These are phyloP conservation scores for Phylloporus arenicola DNA, from an alignment of 768 basidiomycete genomes.

Conservation along the genomic window DNA sequence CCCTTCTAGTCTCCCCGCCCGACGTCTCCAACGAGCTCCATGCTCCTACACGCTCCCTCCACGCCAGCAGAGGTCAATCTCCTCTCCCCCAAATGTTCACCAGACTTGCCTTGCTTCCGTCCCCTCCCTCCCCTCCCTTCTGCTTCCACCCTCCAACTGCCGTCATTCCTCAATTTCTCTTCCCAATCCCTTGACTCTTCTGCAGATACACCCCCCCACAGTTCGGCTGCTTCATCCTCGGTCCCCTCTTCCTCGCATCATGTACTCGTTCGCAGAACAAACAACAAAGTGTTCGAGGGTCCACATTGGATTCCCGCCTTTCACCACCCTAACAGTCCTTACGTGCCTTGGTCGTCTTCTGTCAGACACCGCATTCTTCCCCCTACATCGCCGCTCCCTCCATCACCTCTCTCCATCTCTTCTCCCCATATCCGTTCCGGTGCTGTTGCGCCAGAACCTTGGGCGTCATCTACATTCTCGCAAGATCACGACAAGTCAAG, in stretches of 20 bases:
- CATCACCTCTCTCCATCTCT: constrained; percentile 33
- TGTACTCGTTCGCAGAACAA: constrained; percentile 10
- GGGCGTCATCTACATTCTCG: constrained; percentile 22
- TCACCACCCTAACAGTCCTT: constrained; percentile 51
- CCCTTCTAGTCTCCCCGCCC: constrained; percentile 9
- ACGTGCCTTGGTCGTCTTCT: constrained; percentile 44
- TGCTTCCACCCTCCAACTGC: constrained; percentile 35
- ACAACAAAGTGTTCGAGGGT: constrained; percentile 24
- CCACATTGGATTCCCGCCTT: constrained; percentile 35
- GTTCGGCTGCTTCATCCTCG: constrained; percentile 9
- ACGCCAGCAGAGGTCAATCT: constrained; percentile 4
- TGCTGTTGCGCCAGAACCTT: constrained; percentile 40
- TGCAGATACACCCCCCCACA: constrained; percentile 6
- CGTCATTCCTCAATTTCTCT: constrained; percentile 34
- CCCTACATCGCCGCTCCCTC: constrained; percentile 32
- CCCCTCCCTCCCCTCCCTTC: constrained; percentile 33
- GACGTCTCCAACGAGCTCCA: constrained; percentile 13
- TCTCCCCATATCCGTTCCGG: constrained; percentile 34
- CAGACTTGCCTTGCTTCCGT: constrained; percentile 17
- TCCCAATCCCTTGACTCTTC: constrained; percentile 15
- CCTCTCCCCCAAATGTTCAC: constrained; percentile 7
- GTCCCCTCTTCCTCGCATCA: constrained; percentile 10
- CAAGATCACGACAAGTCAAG: constrained; percentile 18
- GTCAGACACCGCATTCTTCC: constrained; percentile 40
- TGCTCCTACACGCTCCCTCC: constrained; percentile 10